Conservation (phyloP, 148 eudicot genomes). For the Chenopodium berlandieri region DNA sequence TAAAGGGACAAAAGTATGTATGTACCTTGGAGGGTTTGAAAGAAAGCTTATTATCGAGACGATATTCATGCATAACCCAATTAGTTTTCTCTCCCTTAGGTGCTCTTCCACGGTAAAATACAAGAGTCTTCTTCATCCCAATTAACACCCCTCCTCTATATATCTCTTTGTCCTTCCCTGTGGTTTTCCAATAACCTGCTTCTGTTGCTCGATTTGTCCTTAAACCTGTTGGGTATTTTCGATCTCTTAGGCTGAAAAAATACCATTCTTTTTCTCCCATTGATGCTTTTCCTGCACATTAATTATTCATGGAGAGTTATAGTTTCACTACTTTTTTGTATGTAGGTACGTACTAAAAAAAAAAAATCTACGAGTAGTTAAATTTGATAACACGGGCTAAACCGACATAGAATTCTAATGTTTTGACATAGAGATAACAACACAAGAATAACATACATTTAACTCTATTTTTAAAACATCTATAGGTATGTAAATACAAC, state of each 20-base stretch:
- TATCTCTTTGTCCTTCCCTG: constrained; percentile 89
- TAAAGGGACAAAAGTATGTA: no score
- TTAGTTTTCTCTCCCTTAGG: constrained; percentile 92
- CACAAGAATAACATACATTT: no score
- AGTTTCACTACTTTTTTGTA: no score
- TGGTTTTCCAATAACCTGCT: constrained; percentile 93
- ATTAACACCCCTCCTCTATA: constrained; percentile 56
- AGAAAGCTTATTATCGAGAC: constrained; percentile 57
- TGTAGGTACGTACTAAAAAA: neutral
- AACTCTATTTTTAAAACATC: no score
- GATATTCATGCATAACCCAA: constrained; percentile 98
- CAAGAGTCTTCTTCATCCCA: constrained; percentile 94
- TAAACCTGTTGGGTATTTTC: constrained; percentile 88
- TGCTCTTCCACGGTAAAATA: constrained; percentile 85
- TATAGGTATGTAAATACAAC: no score
- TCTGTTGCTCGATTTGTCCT: constrained; percentile 88
- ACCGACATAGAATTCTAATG: no score
- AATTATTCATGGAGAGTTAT: neutral
- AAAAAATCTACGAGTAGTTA: no score
- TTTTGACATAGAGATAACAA: no score
- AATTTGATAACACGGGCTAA: no score
- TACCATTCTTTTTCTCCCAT: constrained; percentile 99
- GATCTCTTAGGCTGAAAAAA: constrained; percentile 73
- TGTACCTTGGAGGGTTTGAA: constrained; percentile 64
- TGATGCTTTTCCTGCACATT: constrained; percentile 66